Evolutionary conservation across 1,284 basidiomycete species (phyloP), one percentile per base, ranked within the genome.

Genomic region (Fomitopsis pinicola): DNA sequence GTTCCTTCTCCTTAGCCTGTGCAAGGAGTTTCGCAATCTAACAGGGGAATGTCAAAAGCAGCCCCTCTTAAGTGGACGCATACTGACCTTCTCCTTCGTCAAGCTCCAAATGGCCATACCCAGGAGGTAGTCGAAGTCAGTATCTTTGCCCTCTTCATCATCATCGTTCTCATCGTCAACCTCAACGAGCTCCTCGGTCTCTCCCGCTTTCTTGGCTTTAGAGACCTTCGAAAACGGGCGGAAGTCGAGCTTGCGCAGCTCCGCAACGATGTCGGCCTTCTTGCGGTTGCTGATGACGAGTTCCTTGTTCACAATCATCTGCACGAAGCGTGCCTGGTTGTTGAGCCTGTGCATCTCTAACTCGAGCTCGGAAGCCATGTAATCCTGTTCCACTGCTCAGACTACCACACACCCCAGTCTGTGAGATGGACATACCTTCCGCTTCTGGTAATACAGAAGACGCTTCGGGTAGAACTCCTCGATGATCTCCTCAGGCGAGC

Each of bases 261-360:
- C 97, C 0, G 75, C 78, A 28, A 98, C 89, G 66, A 99, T 90
- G 60, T 91, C 93, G 2, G 80, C 83, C 74, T 95, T 95, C 79
- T 95, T 97, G 70, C 96, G 91, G 71, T 93, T 95, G n/a, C 89
- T 87, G 30, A 99, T 88, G n/a, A 85, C 76, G n/a, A 99, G 84
- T 72, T 95, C 81, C 72, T 88, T 92, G 66, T 88, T 85, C 64
- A 99, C 86, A 71, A 99, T 98, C 95, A 98, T 96, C 73, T 94
- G 84, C 53, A 99, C 89, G 77, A 99, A 99, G 33, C 96, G 91
- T 17, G 95, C 97, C 76, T 99, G 97, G 74, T 99, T 99, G 60
- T 88, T 90, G 10, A 98, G 80, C 64, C 85, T 89, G 71, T 98
- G 95, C 67, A 94, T 90, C 61, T 88, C 85, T 55, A 78, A 79